Evolutionary conservation across 495 filamentous ascomycete genomes (phyloP).

Genomic region (Bacidia gigantensis): DNA sequence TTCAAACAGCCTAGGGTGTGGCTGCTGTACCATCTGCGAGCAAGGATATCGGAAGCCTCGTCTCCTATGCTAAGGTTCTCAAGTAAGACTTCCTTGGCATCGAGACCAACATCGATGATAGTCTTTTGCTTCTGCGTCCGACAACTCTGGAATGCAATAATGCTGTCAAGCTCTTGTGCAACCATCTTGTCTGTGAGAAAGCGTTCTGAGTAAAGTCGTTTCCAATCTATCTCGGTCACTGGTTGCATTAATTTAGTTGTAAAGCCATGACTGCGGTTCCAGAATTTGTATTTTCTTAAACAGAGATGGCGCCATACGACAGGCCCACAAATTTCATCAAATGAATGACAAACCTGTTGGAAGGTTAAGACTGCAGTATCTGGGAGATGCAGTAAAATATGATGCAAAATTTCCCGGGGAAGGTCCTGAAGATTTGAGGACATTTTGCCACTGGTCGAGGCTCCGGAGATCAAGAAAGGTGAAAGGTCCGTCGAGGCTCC

Average conservation of each 20-base stretch:
- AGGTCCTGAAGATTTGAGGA: slow-evolving; percentile 26
- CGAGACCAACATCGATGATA: slow-evolving; percentile 62
- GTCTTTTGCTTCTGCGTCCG: slow-evolving; percentile 54
- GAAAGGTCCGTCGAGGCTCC: no score
- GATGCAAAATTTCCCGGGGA: slow-evolving; percentile 63
- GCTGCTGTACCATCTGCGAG: slow-evolving; percentile 57
- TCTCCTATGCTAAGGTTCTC: slow-evolving; percentile 44
- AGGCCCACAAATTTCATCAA: slow-evolving; percentile 51
- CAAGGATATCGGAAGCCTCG: slow-evolving; percentile 60
- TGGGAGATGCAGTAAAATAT: slow-evolving; percentile 47
- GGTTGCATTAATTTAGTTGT: slow-evolving; percentile 36
- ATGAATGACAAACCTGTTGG: slow-evolving; percentile 47
- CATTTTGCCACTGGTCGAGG: background rate
- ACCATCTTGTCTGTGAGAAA: slow-evolving; percentile 39
- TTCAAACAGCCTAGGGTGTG: slow-evolving; percentile 67
- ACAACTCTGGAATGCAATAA: slow-evolving; percentile 52
- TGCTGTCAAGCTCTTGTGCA: slow-evolving; percentile 48
- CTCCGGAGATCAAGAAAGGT: no score
- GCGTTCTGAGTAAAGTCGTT: slow-evolving; percentile 50
- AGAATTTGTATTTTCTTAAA: slow-evolving; percentile 48
- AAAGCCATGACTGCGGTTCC: slow-evolving; percentile 56
- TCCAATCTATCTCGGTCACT: slow-evolving; percentile 61
- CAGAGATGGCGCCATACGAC: slow-evolving; percentile 75
- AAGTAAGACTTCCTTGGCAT: slow-evolving; percentile 76
- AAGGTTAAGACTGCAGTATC: slow-evolving; percentile 35